Conservation (phyloP, 805 yeast species). For the Metschnikowia gelsemii region DNA sequence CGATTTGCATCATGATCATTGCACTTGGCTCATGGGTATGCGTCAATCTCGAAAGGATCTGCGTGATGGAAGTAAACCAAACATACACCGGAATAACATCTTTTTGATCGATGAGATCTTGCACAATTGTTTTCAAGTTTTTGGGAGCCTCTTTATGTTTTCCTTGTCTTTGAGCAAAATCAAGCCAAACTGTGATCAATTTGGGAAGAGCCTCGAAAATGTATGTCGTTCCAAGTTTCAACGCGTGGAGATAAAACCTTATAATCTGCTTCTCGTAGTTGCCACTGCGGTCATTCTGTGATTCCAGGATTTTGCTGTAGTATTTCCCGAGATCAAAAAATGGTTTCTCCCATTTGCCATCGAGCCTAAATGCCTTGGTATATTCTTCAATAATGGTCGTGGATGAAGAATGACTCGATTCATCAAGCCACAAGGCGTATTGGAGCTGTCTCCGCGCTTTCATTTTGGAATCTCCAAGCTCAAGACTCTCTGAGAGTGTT, state of each 20-base stretch:
- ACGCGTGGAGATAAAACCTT: constrained; percentile 54
- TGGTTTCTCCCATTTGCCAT: constrained; percentile 70
- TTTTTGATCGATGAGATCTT: constrained; percentile 46
- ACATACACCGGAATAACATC: constrained; percentile 47
- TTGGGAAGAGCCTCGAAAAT: constrained; percentile 86
- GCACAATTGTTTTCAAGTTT: constrained; percentile 46
- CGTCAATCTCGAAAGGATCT: constrained; percentile 73
- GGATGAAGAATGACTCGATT: constrained; percentile 79
- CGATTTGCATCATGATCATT: constrained; percentile 54
- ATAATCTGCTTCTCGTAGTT: constrained; percentile 56
- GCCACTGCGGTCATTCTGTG: constrained; percentile 52
- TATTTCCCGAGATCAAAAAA: constrained; percentile 79
- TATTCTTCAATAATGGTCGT: constrained; percentile 71
- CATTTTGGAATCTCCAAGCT: constrained; percentile 20
- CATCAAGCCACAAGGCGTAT: constrained; percentile 86
- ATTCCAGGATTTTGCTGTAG: constrained; percentile 72
- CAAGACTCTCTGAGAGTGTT: constrained; percentile 46
- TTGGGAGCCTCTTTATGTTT: constrained; percentile 32
- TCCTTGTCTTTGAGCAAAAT: constrained; percentile 48
- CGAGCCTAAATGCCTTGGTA: constrained; percentile 52
- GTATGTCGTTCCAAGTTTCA: constrained; percentile 60
- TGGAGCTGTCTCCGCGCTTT: constrained; percentile 58
- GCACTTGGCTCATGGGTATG: constrained; percentile 60
- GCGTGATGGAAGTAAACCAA: constrained; percentile 88
- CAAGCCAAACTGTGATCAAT: constrained; percentile 88